Evolutionary conservation across 441 rosid species (phyloP).

Genomic region (Erodium texanum): DNA sequence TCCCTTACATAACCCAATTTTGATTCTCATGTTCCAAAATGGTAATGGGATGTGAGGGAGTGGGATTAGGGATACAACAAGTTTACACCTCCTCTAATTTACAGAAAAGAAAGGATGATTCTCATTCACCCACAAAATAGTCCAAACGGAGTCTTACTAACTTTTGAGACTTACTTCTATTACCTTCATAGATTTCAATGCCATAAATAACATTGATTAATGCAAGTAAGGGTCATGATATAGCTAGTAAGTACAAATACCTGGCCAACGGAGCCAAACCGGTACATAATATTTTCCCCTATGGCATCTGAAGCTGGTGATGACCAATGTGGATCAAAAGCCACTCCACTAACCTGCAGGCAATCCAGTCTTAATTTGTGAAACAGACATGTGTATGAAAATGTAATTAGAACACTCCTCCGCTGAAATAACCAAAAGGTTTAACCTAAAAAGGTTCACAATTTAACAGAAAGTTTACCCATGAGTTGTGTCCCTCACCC

Average conservation of each 20-base stretch:
- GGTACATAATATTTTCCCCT: conserved; percentile 4
- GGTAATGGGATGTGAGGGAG: not conserved
- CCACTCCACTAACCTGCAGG: conserved; percentile 5
- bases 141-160: not conserved
- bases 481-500: conserved; percentile 2
- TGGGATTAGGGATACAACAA: too few species aligned
- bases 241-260: not conserved
- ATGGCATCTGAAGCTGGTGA: conserved; percentile 5
- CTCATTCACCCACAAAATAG: not conserved
- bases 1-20: too few species aligned
- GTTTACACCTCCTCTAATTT: not conserved
- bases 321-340: conserved; percentile 1
- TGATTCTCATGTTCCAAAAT: not conserved
- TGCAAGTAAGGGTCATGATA: not conserved
- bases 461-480: not conserved
- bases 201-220: too few species aligned
- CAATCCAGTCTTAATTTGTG: not conserved
- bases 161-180: too few species aligned
- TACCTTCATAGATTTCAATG: too few species aligned
- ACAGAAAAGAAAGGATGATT: not conserved
- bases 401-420: not conserved
- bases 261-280: conserved; percentile 1
- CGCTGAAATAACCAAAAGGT: not conserved
- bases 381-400: not conserved
- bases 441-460: not conserved